Base-by-base conservation (phyloP, 192 early-diverging fungal species). In the Gigaspora rosea region DNA sequence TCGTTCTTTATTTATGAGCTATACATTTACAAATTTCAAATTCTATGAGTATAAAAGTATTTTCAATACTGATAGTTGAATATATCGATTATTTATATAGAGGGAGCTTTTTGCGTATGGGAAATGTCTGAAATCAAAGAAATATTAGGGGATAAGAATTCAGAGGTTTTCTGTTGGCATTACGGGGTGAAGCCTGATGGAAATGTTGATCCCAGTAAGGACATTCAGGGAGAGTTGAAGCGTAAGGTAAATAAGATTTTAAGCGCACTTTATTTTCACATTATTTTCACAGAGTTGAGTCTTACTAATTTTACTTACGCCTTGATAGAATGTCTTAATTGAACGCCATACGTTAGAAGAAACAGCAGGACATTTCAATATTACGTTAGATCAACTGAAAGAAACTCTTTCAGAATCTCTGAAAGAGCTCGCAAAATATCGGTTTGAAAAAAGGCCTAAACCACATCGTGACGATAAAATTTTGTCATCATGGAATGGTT, bases 41-140 rank as follows among this genome's bases (percentile, higher is more conserved):
- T 27, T 27, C 27, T 27, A 27, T 27, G 27, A 27, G 27, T 27
- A 27, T 27, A 27, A 27, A 27, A 27, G 27, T 27, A 27, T 27
- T 27, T 27, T 27, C 27, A 27, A 27, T 1, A 32, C 59, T 11
- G 11, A 8, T 32, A 27, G 20, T 62, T 32, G 11, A 62, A 62
- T 32, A n/a, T 62, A 62, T 22, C 22, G 27, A 62, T 36, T 18
- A 46, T 46, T 9, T 41, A 50, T 15, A 22, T 52, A 86, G 90
- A 91, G 83, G 90, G 90, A 1, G 90, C 90, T 4, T 91, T 91
- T 77, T 86, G 82, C 22, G 88, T 89, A 6, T 91, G 90, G 90
- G 82, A 84, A 64, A 46, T 66, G n/a, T 74, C 71, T 18, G 90
- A 91, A 74, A 48, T 91, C 9, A 65, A 79, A 11, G 36, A 49